phyloP scores from a whole-genome alignment of 441 rosid genomes.

The Euphorbia schlechtendalii region DNA sequence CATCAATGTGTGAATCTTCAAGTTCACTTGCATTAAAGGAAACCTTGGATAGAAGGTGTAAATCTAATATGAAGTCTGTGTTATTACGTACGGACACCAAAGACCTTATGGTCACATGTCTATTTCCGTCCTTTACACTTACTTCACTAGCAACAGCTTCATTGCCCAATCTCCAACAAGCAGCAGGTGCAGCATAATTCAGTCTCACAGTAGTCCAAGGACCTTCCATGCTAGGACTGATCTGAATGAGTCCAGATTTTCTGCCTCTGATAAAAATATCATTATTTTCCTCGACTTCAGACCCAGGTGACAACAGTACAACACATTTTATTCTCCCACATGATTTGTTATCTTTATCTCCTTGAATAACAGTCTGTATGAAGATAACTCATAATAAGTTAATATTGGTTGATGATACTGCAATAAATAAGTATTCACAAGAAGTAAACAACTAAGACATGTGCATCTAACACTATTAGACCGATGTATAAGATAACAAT shows the following conservation, averaged over 20 bases:
- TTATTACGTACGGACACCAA: slow-evolving; percentile 70
- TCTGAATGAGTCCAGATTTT: slow-evolving; percentile 84
- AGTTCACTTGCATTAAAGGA: slow-evolving; percentile 26
- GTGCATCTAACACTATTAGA: not conserved
- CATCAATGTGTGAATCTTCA: slow-evolving; percentile 29
- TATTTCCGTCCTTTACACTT: slow-evolving; percentile 70
- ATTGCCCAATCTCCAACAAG: slow-evolving; percentile 94
- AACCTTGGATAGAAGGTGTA: slow-evolving; percentile 57
- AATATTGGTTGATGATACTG: slow-evolving; percentile 5
- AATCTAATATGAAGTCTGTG: slow-evolving; percentile 63
- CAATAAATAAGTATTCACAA: not conserved
- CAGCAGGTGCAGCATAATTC: slow-evolving; percentile 95
- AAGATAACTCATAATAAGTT: slow-evolving; percentile 16
- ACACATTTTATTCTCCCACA: slow-evolving; percentile 73
- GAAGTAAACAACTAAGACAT: not conserved
- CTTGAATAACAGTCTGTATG: slow-evolving; percentile 48
- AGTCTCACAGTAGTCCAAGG: slow-evolving; percentile 97
- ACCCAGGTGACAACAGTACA: slow-evolving; percentile 49
- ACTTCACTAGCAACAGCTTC: slow-evolving; percentile 98
- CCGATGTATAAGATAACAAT: slow-evolving; percentile 13
- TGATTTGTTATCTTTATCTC: slow-evolving; percentile 29
- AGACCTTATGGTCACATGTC: slow-evolving; percentile 85
- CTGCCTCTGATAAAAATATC: slow-evolving; percentile 27
- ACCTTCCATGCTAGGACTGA: slow-evolving; percentile 87
- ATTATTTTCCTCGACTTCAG: slow-evolving; percentile 42